Evolutionary conservation across 1,284 basidiomycete species (phyloP), one percentile per base, ranked within the genome.

Genomic region (Schizopora paradoxa): DNA sequence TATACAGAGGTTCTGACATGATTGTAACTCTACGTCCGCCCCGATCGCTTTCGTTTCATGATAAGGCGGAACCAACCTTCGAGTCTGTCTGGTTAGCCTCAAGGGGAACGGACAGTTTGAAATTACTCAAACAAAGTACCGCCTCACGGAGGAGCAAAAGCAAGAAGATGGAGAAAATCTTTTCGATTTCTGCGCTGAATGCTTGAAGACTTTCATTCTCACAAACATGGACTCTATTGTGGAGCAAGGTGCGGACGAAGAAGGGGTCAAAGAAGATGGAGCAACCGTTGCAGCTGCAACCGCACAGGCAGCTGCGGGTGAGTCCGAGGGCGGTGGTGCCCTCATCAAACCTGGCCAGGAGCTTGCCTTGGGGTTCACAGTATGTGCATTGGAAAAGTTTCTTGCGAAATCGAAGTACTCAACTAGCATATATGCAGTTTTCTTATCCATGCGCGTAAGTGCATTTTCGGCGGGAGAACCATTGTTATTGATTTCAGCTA

Each of bases 121-220:
- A 68, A 89, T 99, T 59, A 95, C 92, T 0, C 95, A 99, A 56
- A 88, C 92, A 43, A 99, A 99, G 68, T 98, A 98, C 68, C 86
- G 93, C 48, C 77, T 99, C 44, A 87, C 91, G 2, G 95, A 99
- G 61, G 96, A 98, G 60, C 95, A 99, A 67, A 99, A 99, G 69
- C 93, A 96, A 55, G 89, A 87, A n/a, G 93, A 98, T 29, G 95
- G 94, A 5, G 84, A 91, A 62, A 82, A 86, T 51, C 70, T 99
- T 47, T 95, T 99, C 56, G 96, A 99, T 68, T 99, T 99, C 62
- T 99, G 95, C 62, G 95, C 91, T 0, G 84, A 96, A 63, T 97
- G 90, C 64, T 67, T 98, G 51, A 86, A 90, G 62, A 85, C 80
- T 10, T 99, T 99, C 66, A 79, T 97, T 57, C 74, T 82, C 23